Evolutionary conservation across 345 rosid species (phyloP), one percentile per base, ranked within the genome.

Genomic region (Trapa bicornis): DNA sequence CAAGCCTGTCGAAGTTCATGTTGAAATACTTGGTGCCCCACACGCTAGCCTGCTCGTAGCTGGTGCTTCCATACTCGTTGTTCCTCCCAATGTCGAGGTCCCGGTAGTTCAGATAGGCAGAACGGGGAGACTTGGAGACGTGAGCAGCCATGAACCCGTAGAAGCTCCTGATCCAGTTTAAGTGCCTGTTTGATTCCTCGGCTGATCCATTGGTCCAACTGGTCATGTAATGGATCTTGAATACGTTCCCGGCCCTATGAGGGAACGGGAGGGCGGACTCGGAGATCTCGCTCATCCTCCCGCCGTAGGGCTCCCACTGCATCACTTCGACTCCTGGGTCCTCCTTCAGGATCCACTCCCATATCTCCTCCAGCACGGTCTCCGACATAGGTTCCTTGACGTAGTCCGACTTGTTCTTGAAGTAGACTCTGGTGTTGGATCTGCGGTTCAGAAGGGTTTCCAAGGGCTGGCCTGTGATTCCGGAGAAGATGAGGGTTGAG

Each of bases 1-100:
- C 76, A 64, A 75, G 65, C 50, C 71, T 61, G n/a, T 73, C 69
- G 7, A 75, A 78, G 57, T 78, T 75, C 4, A 42, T n/a, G 62
- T 70, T 72, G 61, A 71, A 79, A 60, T 79, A 75, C 42, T 79
- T 73, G 8, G 5, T 8, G 4, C 82, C 79, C 82, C 79, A 79
- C 56, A 58, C 3, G n/a, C 73, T 79, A 6, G 77, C 82, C 58
- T 79, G 61, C 39, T 5, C 42, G 16, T 70, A 76, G 37, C 74
- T 73, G 9, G 73, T 71, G 66, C 52, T 11, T 37, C 77, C 77
- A 5, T 10, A 16, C 42, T 5, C 68, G 5, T 54, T 68, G 57
- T 79, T 73, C 29, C 5, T 36, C 13, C 82, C 82, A 15, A 79
- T 57, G 33, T 79, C 77, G 53, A 73, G 80, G 72, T 76, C 77